A percentile compares a stretch with the other conserved stretches of the same genome.
Conservation (phyloP, 2,329 filamentous ascomycete genomes). For the Alternaria ventricosa region DNA sequence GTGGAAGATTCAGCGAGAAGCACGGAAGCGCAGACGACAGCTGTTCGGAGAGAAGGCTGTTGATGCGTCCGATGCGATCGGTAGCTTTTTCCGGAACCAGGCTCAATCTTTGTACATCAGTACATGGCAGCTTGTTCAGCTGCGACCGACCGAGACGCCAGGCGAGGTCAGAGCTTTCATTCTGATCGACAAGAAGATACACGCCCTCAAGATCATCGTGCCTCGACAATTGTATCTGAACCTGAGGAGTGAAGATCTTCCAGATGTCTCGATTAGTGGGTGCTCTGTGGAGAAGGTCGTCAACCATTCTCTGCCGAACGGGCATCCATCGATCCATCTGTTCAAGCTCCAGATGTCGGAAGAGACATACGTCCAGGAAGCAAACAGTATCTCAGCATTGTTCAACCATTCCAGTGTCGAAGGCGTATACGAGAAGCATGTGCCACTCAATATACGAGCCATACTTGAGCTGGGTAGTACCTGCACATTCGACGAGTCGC, state of each 20-base stretch:
- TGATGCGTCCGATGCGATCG: slow-evolving; percentile 66
- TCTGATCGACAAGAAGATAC: slow-evolving; percentile 90
- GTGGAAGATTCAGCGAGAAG: slow-evolving; percentile 97
- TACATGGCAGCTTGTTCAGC: slow-evolving; percentile 93
- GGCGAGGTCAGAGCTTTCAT: slow-evolving; percentile 89
- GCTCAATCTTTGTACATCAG: slow-evolving; percentile 88
- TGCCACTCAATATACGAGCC: slow-evolving; percentile 85
- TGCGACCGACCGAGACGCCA: slow-evolving; percentile 80
- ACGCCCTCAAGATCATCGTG: slow-evolving; percentile 86
- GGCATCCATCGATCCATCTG: slow-evolving; percentile 89
- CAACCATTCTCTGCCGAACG: slow-evolving; percentile 90
- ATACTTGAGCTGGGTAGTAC: slow-evolving; percentile 87
- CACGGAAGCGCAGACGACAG: slow-evolving; percentile 82
- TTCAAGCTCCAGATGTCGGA: slow-evolving; percentile 94
- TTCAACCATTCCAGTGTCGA: slow-evolving; percentile 95
- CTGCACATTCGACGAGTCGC: slow-evolving; percentile 91
- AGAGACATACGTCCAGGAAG: slow-evolving; percentile 82
- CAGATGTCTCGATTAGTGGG: slow-evolving; percentile 83
- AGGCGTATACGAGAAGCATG: slow-evolving; percentile 93
- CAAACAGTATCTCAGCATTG: slow-evolving; percentile 79
- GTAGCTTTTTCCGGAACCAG: slow-evolving; percentile 85
- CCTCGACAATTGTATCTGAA: slow-evolving; percentile 91
- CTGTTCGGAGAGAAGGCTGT: slow-evolving; percentile 85
- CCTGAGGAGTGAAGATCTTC: slow-evolving; percentile 83
- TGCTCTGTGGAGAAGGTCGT: slow-evolving; percentile 93